Conservation (phyloP, 108 stramenopile genomes). For the Cyclotella baltica region DNA sequence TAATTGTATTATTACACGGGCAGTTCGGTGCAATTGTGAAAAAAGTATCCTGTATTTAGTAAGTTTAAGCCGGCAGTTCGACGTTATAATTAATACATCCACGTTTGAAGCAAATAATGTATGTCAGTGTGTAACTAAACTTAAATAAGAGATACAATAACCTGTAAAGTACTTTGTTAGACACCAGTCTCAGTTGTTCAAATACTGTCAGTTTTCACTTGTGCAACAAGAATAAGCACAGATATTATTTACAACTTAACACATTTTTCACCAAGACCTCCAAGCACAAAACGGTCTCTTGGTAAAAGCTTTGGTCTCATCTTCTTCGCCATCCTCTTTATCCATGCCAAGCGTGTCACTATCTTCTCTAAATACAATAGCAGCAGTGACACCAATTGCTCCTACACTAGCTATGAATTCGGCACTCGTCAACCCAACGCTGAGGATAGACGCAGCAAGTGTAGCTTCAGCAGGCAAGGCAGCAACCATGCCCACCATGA, state of each 20-base stretch:
- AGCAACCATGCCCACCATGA: conserved; percentile 53
- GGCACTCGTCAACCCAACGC: conserved; percentile 47
- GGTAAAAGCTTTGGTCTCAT: conserved; percentile 29
- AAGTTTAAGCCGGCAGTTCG: too few relatives aligned
- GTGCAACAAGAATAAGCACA: too few relatives aligned
- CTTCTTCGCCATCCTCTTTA: conserved; percentile 31
- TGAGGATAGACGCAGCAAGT: conserved; percentile 35
- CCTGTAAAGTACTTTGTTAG: too few relatives aligned
- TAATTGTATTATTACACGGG: not conserved
- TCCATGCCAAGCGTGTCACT: conserved; percentile 42
- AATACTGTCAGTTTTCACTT: too few relatives aligned
- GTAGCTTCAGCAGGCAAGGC: conserved; percentile 53
- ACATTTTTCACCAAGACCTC: conserved; percentile 49
- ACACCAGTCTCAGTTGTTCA: too few relatives aligned
- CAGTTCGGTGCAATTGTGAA: too few relatives aligned
- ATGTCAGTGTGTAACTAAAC: too few relatives aligned
- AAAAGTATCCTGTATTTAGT: too few relatives aligned
- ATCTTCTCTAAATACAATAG: conserved; percentile 36
- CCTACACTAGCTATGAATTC: conserved; percentile 57
- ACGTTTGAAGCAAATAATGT: too few relatives aligned
- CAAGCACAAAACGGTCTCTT: conserved; percentile 58
- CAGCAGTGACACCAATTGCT: conserved; percentile 55
- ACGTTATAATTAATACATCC: too few relatives aligned
- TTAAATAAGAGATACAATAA: too few relatives aligned
- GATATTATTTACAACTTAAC: too few relatives aligned